Evolutionary conservation across 768 basidiomycete genomes (phyloP).

Genomic region (Serendipita sp.): DNA sequence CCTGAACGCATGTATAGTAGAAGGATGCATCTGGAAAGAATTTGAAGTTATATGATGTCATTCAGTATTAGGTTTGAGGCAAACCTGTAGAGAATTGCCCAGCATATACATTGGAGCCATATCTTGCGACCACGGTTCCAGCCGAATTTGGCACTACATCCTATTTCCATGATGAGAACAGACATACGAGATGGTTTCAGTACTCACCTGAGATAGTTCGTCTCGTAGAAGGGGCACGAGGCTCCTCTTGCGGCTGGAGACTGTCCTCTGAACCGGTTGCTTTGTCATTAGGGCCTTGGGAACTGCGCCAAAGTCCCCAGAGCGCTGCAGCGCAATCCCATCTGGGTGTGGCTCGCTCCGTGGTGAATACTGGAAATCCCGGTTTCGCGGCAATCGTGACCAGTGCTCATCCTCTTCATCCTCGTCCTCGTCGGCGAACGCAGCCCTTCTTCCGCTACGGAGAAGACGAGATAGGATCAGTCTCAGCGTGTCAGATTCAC

Average conservation of each 20-base stretch:
- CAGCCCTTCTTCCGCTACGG: neutral
- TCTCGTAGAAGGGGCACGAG: conserved; percentile 28
- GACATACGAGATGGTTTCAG: conserved; percentile 12
- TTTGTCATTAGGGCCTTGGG: conserved; percentile 35
- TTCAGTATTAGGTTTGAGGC: conserved; percentile 3
- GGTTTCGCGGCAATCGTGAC: conserved; percentile 7
- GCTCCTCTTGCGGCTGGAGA: neutral
- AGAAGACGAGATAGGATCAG: neutral
- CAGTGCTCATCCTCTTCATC: conserved; percentile 4
- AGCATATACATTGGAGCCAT: conserved; percentile 61
- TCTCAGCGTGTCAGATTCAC: neutral
- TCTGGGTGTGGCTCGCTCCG: conserved; percentile 43
- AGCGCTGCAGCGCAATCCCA: conserved; percentile 48
- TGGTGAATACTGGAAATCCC: conserved; percentile 22
- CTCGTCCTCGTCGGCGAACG: neutral
- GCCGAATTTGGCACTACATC: conserved; percentile 60
- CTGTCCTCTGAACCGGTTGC: conserved; percentile 27
- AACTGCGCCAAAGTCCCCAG: conserved; percentile 62
- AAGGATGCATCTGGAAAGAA: conserved; percentile 58
- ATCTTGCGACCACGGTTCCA: conserved; percentile 64
- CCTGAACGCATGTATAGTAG: conserved; percentile 74
- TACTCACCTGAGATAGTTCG: conserved; percentile 34
- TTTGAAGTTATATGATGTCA: conserved; percentile 7
- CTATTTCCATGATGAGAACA: conserved; percentile 23
- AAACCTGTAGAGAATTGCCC: conserved; percentile 69